phyloP scores from a whole-genome alignment of 805 yeast genomes.

The Priceomyces carsonii region DNA sequence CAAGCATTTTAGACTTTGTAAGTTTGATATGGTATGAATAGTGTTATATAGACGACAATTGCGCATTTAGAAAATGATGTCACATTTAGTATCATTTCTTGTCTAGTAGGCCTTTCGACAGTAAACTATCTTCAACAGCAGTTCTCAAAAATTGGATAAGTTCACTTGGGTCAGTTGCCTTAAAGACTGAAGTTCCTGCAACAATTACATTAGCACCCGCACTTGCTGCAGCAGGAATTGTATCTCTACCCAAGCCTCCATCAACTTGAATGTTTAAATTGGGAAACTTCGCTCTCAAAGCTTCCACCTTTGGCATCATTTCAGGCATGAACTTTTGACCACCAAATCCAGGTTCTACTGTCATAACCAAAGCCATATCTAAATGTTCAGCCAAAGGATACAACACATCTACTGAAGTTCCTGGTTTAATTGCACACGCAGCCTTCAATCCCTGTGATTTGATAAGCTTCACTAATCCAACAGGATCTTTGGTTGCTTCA shows the following conservation, averaged over 20 bases:
- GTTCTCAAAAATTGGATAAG: slow-evolving; percentile 69
- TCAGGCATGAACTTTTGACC: slow-evolving; percentile 95
- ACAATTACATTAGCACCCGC: slow-evolving; percentile 99
- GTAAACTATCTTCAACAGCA: slow-evolving; percentile 54
- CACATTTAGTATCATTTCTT: slow-evolving; percentile 3
- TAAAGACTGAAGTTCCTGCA: slow-evolving; percentile 94
- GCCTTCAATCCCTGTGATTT: slow-evolving; percentile 84
- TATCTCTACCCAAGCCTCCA: slow-evolving; percentile 90
- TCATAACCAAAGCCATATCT: slow-evolving; percentile 97
- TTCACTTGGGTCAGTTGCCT: slow-evolving; percentile 75
- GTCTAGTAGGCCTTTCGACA: slow-evolving; percentile 42
- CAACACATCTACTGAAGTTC: slow-evolving; percentile 82
- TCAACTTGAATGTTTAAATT: slow-evolving; percentile 89
- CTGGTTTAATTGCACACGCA: slow-evolving; percentile 93
- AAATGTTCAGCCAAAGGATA: slow-evolving; percentile 71
- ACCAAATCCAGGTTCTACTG: slow-evolving; percentile 99
- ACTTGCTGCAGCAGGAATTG: slow-evolving; percentile 83
- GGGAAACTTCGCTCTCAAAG: slow-evolving; percentile 72
- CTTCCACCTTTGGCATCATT: slow-evolving; percentile 94
- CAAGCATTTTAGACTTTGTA: slow-evolving; percentile 48
- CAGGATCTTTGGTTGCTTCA: slow-evolving; percentile 84
- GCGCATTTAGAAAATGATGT: not conserved
- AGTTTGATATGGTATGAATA: slow-evolving; percentile 1
- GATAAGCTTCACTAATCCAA: slow-evolving; percentile 71
- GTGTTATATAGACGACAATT: slow-evolving; percentile 1